These are phyloP conservation scores for Dictyostelium discoideum DNA, from an alignment of 78 protist genomes.

Conservation along the genomic window dicty_2.7 NC_007089.4:4288501-4289000, in stretches of 20 bases:
- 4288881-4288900: constrained; percentile 67
- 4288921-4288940: neutral
- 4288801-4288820: constrained; percentile 26
- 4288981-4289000: neutral
- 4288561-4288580: constrained; percentile 62
- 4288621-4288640: constrained; percentile 46
- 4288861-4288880: constrained; percentile 43
- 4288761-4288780: constrained; percentile 53
- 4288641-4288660: constrained; percentile 34
- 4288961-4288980: constrained; percentile 14
- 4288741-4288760: constrained; percentile 22
- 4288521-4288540: constrained; percentile 7
- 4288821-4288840: constrained; percentile 39
- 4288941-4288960: neutral
- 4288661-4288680: constrained; percentile 27
- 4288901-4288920: constrained; percentile 47
- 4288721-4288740: constrained; percentile 51
- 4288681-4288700: constrained; percentile 62
- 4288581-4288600: constrained; percentile 78
- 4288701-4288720: constrained; percentile 60
- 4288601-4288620: constrained; percentile 62
- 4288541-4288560: constrained; percentile 51
- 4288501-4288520: neutral
- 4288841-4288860: constrained; percentile 23
- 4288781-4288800: constrained; percentile 54